Base-by-base conservation (phyloP, 139 green algal genomes). In the Pedinophyceae sp. region DNA sequence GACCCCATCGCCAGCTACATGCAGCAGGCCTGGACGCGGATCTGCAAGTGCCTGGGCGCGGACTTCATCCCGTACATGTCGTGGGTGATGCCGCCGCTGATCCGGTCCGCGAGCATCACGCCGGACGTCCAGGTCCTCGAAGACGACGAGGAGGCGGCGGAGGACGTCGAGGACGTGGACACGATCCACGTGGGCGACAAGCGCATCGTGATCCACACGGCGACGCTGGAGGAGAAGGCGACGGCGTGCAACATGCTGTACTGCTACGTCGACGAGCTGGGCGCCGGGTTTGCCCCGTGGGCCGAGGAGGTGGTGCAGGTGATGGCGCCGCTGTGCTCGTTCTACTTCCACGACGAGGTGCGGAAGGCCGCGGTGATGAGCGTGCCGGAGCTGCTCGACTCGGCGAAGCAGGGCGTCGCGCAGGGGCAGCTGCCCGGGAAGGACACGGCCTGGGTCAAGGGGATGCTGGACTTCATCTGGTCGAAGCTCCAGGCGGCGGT, bases 301-400 rank as follows among this genome's bases (percentile, higher is more conserved):
- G 79, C 94, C 1, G 73, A 94, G 62, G 54, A 80, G 59, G 73
- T 81, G 19, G 16, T 27, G n/a, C 20, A 2, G 55, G 69, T 88
- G 40, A 89, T 89, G 78, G 70, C 86, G 17, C 85, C 85, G 1
- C 74, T 96, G 50, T 72, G 92, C 25, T 88, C 88, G 50, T 98
- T 97, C 52, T 95, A 92, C 64, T 94, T 97, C 71, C 83, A 94
- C 48, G 90, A 98, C 62, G 90, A 97, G 27, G 86, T 95, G 52
- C 60, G 81, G 0, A 56, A 62, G 2, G 70, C 69, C 22, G 76
- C 78, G 7, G 61, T 78, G 18, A 59, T 82, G 58, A 66, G 68
- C 3, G 55, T 98, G 45, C 84, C 90, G 16, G 76, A 93, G 62
- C 74, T 98, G 64, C 69, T 98, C 52, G 65, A 73, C 27, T 71